Percentiles rank a stretch among this genome's conserved stretches.
phyloP scores from a whole-genome alignment of 2,329 filamentous ascomycete species.

The Fusarium piperis region DNA sequence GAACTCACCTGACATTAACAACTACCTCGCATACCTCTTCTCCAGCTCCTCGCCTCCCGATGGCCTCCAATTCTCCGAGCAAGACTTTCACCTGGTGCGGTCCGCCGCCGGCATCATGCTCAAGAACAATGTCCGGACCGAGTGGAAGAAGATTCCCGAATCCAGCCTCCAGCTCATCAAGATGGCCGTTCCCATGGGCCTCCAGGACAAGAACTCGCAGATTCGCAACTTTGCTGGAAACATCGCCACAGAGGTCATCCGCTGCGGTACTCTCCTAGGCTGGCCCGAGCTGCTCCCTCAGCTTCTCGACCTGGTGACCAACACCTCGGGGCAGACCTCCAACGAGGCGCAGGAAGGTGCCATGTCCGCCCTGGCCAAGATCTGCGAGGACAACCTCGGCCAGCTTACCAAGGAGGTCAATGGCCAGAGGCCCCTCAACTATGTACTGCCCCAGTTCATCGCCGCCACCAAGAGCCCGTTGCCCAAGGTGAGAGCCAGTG shows the following conservation, averaged over 20 bases:
- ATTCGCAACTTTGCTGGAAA: slow-evolving; percentile 92
- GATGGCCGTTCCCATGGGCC: slow-evolving; percentile 77
- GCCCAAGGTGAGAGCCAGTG: slow-evolving; percentile 80
- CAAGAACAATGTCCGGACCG: slow-evolving; percentile 87
- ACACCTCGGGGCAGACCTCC: slow-evolving; percentile 73
- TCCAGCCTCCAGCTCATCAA: slow-evolving; percentile 80
- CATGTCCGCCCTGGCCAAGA: slow-evolving; percentile 92
- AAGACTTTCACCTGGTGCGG: slow-evolving; percentile 79
- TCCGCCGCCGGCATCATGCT: slow-evolving; percentile 92
- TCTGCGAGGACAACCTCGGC: slow-evolving; percentile 95
- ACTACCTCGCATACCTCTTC: slow-evolving; percentile 94
- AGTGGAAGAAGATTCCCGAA: slow-evolving; percentile 80
- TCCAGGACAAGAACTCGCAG: slow-evolving; percentile 83
- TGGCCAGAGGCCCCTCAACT: slow-evolving; percentile 86
- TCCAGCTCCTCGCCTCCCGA: slow-evolving; percentile 72
- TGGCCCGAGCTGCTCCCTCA: slow-evolving; percentile 94
- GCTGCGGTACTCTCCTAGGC: slow-evolving; percentile 82
- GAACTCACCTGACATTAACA: slow-evolving; percentile 90
- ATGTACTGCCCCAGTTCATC: slow-evolving; percentile 90
- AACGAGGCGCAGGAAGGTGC: slow-evolving; percentile 86
- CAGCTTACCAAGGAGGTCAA: slow-evolving; percentile 87
- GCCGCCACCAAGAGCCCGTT: slow-evolving; percentile 82
- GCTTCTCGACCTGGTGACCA: slow-evolving; percentile 80
- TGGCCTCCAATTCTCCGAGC: slow-evolving; percentile 66
- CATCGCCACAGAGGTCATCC: slow-evolving; percentile 92